Evolutionary conservation across 78 protist species (phyloP).

Genomic region (Anaeramoeba ignava): DNA sequence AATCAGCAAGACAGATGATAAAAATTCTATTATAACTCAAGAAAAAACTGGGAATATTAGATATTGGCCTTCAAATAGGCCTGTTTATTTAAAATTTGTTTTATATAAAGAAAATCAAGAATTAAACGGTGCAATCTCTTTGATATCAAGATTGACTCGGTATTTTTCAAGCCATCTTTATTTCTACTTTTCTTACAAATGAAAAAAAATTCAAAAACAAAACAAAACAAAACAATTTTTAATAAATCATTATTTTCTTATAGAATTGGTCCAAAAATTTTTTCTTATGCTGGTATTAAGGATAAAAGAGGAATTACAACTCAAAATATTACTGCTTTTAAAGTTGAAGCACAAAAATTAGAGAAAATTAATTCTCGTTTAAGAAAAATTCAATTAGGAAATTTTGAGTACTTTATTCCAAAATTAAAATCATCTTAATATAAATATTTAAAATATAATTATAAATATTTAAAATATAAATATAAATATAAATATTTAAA

Average conservation of each 20-base stretch:
- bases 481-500: too few relatives aligned
- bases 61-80: too few relatives aligned
- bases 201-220: not conserved
- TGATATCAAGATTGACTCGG: not conserved
- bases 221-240: not conserved
- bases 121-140: not conserved
- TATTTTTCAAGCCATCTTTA: not conserved
- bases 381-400: not conserved
- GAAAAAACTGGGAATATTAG: too few relatives aligned
- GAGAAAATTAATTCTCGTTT: not conserved
- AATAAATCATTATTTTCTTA: not conserved
- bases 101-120: not conserved
- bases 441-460: too few relatives aligned
- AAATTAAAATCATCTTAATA: too few relatives aligned
- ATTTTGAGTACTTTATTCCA: not conserved
- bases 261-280: not conserved
- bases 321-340: not conserved
- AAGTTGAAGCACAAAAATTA: not conserved
- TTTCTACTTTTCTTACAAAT: not conserved
- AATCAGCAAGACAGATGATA: too few relatives aligned
- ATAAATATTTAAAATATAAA: too few relatives aligned
- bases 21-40: too few relatives aligned
- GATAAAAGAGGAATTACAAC: constrained; percentile 1
- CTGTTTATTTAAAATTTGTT: too few relatives aligned
- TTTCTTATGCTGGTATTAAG: not conserved